Evolutionary conservation across 2,329 filamentous ascomycete genomes (phyloP).

Genomic region (Incumbomyces delicatus): DNA sequence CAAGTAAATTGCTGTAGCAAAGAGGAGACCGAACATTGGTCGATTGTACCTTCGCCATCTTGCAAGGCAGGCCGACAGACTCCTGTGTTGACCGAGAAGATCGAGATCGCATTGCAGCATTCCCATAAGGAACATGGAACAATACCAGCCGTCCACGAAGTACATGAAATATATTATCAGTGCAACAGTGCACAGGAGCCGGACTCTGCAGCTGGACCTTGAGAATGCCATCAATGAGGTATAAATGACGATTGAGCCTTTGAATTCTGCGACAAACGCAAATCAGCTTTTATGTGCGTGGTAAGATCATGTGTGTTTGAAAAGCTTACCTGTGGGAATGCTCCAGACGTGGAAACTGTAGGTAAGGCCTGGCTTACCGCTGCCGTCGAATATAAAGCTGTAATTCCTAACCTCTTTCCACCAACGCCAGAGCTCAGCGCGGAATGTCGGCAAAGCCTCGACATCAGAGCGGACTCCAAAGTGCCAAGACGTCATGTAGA

Average conservation of each 20-base stretch:
- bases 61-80: conserved; percentile 43
- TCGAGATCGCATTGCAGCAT: conserved; percentile 56
- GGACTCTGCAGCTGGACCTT: conserved; percentile 43
- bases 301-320: too few species aligned
- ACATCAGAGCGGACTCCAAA: conserved; percentile 37
- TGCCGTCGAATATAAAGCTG: conserved; percentile 54
- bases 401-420: conserved; percentile 34
- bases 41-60: conserved; percentile 40
- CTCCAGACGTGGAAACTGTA: conserved; percentile 40
- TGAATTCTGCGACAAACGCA: conserved; percentile 23
- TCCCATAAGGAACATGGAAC: conserved; percentile 50
- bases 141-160: conserved; percentile 55
- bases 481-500: conserved; percentile 42
- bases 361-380: conserved; percentile 26
- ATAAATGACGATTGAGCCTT: conserved; percentile 27
- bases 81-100: conserved; percentile 39
- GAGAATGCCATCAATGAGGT: conserved; percentile 42
- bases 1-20: conserved; percentile 46
- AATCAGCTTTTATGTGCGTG: too few species aligned
- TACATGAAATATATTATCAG: conserved; percentile 59
- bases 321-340: conserved; percentile 28
- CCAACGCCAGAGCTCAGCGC: conserved; percentile 15
- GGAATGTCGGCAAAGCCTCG: conserved; percentile 8
- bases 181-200: conserved; percentile 44
- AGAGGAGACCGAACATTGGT: conserved; percentile 43